A percentile compares a stretch with the other conserved stretches of the same genome.
Evolutionary conservation across 345 rosid species (phyloP).

Genomic region (Citrus medica): DNA sequence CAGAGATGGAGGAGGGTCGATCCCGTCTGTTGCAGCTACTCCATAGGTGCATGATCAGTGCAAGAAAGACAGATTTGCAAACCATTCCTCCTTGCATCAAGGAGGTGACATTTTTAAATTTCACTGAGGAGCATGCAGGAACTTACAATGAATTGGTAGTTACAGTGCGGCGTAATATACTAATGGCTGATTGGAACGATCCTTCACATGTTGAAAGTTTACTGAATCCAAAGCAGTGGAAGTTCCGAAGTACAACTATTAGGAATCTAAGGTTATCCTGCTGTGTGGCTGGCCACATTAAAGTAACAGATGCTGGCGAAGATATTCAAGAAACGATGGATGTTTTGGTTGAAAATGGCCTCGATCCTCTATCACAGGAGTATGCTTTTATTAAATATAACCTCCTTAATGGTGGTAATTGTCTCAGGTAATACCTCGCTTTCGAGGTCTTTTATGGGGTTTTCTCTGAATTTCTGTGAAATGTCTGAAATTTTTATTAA

Average conservation of each 20-base stretch:
- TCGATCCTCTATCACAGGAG: conserved; percentile 62
- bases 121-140: conserved; percentile 76
- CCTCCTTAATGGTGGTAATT: conserved; percentile 80
- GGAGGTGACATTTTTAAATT: conserved; percentile 67
- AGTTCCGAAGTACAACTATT: conserved; percentile 64
- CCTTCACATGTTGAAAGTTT: conserved; percentile 97
- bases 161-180: conserved; percentile 84
- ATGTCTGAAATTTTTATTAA: background rate
- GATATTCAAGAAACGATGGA: conserved; percentile 99
- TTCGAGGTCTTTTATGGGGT: conserved; percentile 5
- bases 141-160: conserved; percentile 93
- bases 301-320: conserved; percentile 74
- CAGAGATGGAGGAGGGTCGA: conserved; percentile 88
- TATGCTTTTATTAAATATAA: conserved; percentile 58
- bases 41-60: conserved; percentile 86
- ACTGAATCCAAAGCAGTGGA: conserved; percentile 96
- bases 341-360: conserved; percentile 53
- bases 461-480: conserved; percentile 9
- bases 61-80: conserved; percentile 83
- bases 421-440: conserved; percentile 57
- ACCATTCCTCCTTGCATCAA: conserved; percentile 93
- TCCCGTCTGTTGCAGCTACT: conserved; percentile 69
- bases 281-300: conserved; percentile 96
- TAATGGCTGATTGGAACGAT: conserved; percentile 99
- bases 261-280: conserved; percentile 88